These are phyloP conservation scores for Calonectria multiphialidica DNA, from an alignment of 2,329 filamentous ascomycete genomes.

Conservation along the genomic window DNA sequence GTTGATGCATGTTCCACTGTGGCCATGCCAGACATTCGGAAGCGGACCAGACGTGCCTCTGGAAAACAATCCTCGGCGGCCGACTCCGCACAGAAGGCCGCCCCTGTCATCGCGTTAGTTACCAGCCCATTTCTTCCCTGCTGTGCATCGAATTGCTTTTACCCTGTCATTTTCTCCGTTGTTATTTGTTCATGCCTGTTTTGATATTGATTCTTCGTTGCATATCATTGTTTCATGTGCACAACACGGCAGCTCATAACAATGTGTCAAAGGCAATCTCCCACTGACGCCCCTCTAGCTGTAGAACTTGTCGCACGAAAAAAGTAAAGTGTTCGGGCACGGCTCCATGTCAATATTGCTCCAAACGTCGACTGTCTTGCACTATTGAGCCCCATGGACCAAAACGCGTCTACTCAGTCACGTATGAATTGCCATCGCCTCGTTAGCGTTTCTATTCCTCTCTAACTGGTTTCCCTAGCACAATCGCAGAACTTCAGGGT, in stretches of 20 bases:
- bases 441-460: neutral
- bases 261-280: neutral
- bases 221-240: neutral
- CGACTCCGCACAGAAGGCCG: neutral
- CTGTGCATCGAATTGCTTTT: too few relatives aligned
- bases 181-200: neutral
- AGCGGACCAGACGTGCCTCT: neutral
- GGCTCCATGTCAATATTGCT: conserved; percentile 3
- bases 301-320: conserved; percentile 3
- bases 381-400: neutral
- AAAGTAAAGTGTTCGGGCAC: conserved; percentile 10
- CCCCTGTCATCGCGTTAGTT: conserved; percentile 1
- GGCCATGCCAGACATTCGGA: neutral
- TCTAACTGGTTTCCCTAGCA: neutral
- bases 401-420: conserved; percentile 4
- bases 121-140: neutral
- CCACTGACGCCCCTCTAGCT: neutral
- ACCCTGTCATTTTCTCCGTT: neutral
- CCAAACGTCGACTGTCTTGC: neutral
- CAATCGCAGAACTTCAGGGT: neutral
- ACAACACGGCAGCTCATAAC: too few relatives aligned
- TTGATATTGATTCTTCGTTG: neutral
- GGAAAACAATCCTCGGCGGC: neutral
- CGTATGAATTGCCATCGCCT: neutral
- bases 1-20: neutral